A percentile compares a stretch with the other conserved stretches of the same genome.
phyloP scores from a whole-genome alignment of 2,329 filamentous ascomycete genomes.

The Clarireedia monteithiana region DNA sequence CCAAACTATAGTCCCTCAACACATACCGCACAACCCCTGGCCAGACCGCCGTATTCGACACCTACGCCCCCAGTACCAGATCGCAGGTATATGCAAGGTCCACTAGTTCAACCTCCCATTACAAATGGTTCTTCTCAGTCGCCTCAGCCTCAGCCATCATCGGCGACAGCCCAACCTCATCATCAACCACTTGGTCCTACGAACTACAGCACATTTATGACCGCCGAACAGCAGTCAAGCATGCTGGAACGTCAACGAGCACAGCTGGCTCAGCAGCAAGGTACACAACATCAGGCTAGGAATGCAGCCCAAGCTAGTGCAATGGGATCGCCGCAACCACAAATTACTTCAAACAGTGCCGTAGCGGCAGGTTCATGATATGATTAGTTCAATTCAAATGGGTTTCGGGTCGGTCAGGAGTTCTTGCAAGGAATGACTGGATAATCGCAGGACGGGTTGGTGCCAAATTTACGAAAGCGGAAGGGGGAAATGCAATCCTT shows the following conservation, averaged over 20 bases:
- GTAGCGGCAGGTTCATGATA: conserved; percentile 6
- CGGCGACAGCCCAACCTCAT: background rate
- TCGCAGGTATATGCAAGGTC: conserved; percentile 18
- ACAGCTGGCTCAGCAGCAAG: conserved; percentile 29
- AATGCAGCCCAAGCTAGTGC: conserved; percentile 23
- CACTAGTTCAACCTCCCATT: conserved; percentile 14
- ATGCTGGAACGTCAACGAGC: conserved; percentile 32
- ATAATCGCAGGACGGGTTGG: background rate
- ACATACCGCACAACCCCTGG: conserved; percentile 15
- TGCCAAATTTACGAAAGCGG: background rate
- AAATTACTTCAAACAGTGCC: conserved; percentile 22
- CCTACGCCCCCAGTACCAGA: conserved; percentile 17
- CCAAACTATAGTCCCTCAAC: conserved; percentile 23
- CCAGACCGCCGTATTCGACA: conserved; percentile 19
- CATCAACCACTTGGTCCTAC: background rate
- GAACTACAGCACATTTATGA: conserved; percentile 26
- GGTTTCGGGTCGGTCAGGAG: background rate
- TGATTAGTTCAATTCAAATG: background rate
- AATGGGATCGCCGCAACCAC: conserved; percentile 20
- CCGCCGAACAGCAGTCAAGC: conserved; percentile 27
- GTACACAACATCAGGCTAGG: conserved; percentile 25
- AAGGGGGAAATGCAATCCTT: background rate
- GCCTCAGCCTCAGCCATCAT: conserved; percentile 16
- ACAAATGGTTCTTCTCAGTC: conserved; percentile 22
- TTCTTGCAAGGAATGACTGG: background rate